These are phyloP conservation scores for Hibiscus mutabilis DNA, from an alignment of 345 rosid species.

Conservation along the genomic window DNA sequence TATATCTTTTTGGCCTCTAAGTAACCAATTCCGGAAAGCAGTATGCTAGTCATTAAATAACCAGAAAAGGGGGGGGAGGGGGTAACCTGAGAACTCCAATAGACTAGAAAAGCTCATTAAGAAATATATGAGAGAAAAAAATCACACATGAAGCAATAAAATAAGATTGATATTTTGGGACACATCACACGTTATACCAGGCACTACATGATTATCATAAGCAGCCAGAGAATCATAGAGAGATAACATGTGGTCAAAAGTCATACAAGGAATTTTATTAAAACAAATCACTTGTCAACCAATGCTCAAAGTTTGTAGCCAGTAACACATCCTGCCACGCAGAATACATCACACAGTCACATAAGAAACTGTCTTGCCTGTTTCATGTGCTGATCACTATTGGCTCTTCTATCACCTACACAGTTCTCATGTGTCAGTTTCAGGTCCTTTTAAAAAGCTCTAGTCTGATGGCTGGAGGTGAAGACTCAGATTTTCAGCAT, in stretches of 20 bases:
- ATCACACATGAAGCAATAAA: background rate
- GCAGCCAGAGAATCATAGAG: background rate
- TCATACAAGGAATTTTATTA: background rate
- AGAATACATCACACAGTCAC: background rate
- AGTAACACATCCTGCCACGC: background rate
- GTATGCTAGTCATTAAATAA: constrained; percentile 16
- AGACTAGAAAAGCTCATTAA: background rate
- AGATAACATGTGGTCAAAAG: background rate
- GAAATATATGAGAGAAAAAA: background rate
- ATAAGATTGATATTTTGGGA: background rate
- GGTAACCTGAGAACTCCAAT: background rate
- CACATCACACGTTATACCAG: background rate
- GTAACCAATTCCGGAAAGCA: constrained; percentile 62
- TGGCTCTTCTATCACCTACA: background rate
- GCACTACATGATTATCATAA: background rate
- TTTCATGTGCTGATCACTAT: background rate
- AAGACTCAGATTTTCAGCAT: background rate
- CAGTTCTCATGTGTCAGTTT: background rate
- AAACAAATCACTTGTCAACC: background rate
- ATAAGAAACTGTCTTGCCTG: background rate
- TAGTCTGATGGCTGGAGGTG: background rate
- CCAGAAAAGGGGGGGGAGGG: background rate
- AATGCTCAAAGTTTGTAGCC: background rate
- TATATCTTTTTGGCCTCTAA: constrained; percentile 73
- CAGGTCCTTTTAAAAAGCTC: background rate